A percentile compares a stretch with the other conserved stretches of the same genome.
Conservation (phyloP, 2,329 filamentous ascomycete genomes). For the Zasmidium angulare region DNA sequence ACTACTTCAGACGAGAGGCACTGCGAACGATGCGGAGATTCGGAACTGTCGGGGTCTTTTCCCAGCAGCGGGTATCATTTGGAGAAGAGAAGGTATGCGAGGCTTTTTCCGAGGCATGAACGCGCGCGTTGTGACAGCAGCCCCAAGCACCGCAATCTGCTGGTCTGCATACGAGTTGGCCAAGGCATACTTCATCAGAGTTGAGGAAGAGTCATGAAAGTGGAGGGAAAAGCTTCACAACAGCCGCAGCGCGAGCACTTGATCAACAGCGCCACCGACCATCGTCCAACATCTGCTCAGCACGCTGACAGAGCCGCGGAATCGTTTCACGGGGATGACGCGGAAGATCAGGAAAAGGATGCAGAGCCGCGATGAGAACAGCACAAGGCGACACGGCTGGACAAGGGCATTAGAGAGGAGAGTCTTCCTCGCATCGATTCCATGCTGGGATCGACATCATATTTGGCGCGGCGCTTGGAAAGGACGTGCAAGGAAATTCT, state of each 20-base stretch:
- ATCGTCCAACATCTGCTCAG: background rate
- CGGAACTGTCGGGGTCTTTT: conserved; percentile 79
- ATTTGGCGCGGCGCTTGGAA: background rate
- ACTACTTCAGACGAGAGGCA: conserved; percentile 88
- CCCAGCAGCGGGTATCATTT: conserved; percentile 77
- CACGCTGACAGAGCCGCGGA: background rate
- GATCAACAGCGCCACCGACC: background rate
- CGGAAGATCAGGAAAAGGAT: background rate
- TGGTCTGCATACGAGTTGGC: conserved; percentile 78
- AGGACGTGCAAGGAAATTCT: background rate
- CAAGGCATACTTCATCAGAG: conserved; percentile 63
- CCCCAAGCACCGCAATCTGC: conserved; percentile 99
- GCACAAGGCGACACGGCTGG: background rate
- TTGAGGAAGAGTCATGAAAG: conserved; percentile 32
- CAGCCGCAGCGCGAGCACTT: background rate
- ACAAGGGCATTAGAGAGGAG: background rate
- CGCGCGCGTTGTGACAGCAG: conserved; percentile 89
- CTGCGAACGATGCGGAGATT: conserved; percentile 75
- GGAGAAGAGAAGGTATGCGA: conserved; percentile 75
- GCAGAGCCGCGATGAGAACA: background rate
- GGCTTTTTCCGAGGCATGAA: conserved; percentile 94
- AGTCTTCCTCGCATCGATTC: background rate
- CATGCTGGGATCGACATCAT: background rate
- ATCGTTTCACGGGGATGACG: background rate
- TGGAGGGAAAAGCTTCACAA: background rate